A percentile compares a stretch with the other conserved stretches of the same genome.
Evolutionary conservation across 345 rosid genomes (phyloP).

Genomic region (Gynandropsis gynandra): DNA sequence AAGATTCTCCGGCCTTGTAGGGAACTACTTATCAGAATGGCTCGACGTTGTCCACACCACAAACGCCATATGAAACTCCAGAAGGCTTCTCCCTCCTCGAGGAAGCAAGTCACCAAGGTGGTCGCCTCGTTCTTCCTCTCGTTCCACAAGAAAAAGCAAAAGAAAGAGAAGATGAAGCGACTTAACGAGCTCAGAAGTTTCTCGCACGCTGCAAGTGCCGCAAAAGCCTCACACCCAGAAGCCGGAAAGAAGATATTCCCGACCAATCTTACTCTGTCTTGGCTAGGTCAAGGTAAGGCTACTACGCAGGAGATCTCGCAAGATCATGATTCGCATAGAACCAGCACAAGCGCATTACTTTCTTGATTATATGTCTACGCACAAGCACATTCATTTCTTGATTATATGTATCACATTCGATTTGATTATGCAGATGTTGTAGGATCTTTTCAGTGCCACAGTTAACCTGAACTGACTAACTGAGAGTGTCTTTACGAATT

Average conservation of each 20-base stretch:
- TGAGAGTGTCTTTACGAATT: conserved; percentile 1
- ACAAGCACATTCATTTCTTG: too few relatives aligned
- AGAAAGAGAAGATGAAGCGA: conserved; percentile 27
- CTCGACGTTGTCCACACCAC: conserved; percentile 20
- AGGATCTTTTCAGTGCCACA: conserved; percentile 6
- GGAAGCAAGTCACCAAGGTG: conserved; percentile 14
- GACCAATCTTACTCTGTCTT: conserved; percentile 13
- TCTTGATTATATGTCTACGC: conserved; percentile 7
- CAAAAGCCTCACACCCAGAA: conserved; percentile 2
- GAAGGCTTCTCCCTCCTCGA: conserved; percentile 12
- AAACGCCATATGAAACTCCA: conserved; percentile 20
- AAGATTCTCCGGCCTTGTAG: conserved; percentile 16
- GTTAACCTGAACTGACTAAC: conserved; percentile 3
- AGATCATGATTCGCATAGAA: conserved; percentile 21
- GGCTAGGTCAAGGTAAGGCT: conserved; percentile 20
- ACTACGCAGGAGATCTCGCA: conserved; percentile 20
- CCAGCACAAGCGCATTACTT: conserved; percentile 26
- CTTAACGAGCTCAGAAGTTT: conserved; percentile 27
- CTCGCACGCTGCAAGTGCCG: conserved; percentile 19
- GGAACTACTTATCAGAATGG: conserved; percentile 18
- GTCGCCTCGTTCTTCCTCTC: conserved; percentile 23
- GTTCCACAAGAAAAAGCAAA: conserved; percentile 25
- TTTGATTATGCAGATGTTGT: not conserved
- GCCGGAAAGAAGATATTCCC: conserved; percentile 22
- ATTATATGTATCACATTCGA: conserved; percentile 12